A percentile compares a stretch with the other conserved stretches of the same genome.
Evolutionary conservation across 768 basidiomycete genomes (phyloP).

Genomic region (Galerina sulciceps): DNA sequence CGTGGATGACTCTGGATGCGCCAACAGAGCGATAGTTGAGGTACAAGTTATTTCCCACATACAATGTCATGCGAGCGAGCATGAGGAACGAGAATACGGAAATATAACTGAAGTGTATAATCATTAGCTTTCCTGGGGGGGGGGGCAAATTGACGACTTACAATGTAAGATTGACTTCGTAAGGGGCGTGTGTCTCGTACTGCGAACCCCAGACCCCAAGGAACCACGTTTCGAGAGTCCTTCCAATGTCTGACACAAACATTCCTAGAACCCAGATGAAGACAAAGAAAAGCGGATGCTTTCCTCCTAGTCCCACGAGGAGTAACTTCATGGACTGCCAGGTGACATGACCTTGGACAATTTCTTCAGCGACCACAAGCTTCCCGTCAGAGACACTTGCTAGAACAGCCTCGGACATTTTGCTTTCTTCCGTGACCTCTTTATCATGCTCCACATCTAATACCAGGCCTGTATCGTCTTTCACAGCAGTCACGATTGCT

Average conservation of each 20-base stretch:
- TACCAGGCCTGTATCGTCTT: constrained; percentile 38
- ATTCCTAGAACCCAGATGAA: constrained; percentile 31
- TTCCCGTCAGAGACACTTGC: constrained; percentile 45
- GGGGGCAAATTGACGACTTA: constrained; percentile 30
- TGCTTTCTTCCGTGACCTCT: constrained; percentile 24
- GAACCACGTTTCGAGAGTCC: constrained; percentile 42
- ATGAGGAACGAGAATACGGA: constrained; percentile 38
- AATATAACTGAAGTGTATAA: constrained; percentile 41
- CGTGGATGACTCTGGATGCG: constrained; percentile 15
- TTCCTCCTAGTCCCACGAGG: constrained; percentile 38
- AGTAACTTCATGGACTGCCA: constrained; percentile 37
- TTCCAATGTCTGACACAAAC: constrained; percentile 22
- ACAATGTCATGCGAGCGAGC: background rate
- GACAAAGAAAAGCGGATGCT: constrained; percentile 38
- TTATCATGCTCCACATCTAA: constrained; percentile 32
- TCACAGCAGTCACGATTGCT: constrained; percentile 42
- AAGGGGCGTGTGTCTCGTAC: constrained; percentile 36
- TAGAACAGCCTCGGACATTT: constrained; percentile 16
- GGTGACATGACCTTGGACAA: constrained; percentile 38
- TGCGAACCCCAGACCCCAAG: constrained; percentile 49
- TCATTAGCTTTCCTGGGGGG: background rate
- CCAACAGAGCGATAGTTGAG: constrained; percentile 41
- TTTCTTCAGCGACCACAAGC: constrained; percentile 64
- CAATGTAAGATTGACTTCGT: constrained; percentile 36
- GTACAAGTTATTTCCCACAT: background rate